Conservation (phyloP, 75 land plant genomes). For the Selaginella moellendorffii region DNA sequence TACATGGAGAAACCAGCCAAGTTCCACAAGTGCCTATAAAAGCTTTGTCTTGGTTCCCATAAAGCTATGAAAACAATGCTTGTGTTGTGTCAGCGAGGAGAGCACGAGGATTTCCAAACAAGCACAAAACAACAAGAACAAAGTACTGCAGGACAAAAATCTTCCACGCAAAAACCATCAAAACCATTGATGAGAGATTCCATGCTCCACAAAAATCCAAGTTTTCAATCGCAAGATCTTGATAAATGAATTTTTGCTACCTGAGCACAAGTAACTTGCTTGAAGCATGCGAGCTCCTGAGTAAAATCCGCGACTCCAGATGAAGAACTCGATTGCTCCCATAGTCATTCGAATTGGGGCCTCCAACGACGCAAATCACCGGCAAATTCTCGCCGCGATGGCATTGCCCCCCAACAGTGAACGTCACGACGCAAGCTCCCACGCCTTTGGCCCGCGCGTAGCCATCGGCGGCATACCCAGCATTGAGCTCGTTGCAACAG, state of each 20-base stretch:
- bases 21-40: neutral
- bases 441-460: neutral
- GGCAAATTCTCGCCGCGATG: neutral
- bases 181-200: too few relatives aligned
- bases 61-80: neutral
- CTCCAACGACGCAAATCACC: neutral
- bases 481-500: neutral
- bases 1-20: neutral
- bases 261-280: slow-evolving; percentile 1
- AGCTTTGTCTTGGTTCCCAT: neutral
- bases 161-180: neutral
- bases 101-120: neutral
- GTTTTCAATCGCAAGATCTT: neutral
- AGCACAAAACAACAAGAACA: neutral
- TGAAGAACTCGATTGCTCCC: neutral
- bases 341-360: slow-evolving; percentile 4
- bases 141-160: neutral
- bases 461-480: too few relatives aligned
- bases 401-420: neutral
- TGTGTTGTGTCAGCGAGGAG: neutral
- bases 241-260: neutral
- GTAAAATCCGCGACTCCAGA: slow-evolving; percentile 1
- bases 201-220: neutral
- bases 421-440: neutral
- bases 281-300: neutral